Conservation (phyloP, 495 filamentous ascomycete species). For the Chaetomium tenue region DNA sequence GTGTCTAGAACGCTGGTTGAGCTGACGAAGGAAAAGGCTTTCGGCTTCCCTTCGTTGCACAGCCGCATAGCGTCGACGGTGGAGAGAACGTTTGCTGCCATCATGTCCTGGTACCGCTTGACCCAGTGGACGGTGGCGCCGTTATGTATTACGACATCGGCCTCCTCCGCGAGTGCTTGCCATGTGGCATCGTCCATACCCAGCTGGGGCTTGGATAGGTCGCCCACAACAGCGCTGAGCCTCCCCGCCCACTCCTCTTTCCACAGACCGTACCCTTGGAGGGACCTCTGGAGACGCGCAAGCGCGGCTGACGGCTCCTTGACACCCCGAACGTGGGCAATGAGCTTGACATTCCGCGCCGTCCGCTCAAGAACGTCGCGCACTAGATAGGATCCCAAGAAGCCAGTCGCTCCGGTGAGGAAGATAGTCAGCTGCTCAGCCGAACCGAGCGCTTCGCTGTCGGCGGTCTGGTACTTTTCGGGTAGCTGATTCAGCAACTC, state of each 20-base stretch:
- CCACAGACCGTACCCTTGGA: slow-evolving; percentile 79
- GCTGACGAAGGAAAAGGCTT: slow-evolving; percentile 78
- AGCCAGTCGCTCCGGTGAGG: slow-evolving; percentile 89
- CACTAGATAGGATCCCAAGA: slow-evolving; percentile 81
- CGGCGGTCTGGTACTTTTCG: slow-evolving; percentile 41
- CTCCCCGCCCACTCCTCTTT: slow-evolving; percentile 62
- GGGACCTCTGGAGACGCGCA: slow-evolving; percentile 53
- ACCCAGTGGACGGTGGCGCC: slow-evolving; percentile 90
- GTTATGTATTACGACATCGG: slow-evolving; percentile 86
- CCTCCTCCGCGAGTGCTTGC: slow-evolving; percentile 60
- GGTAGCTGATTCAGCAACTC: slow-evolving; percentile 40
- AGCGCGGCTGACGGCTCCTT: slow-evolving; percentile 50
- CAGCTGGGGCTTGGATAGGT: slow-evolving; percentile 67
- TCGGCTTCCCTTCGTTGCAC: slow-evolving; percentile 73
- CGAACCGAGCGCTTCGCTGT: slow-evolving; percentile 31
- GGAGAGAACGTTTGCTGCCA: slow-evolving; percentile 73
- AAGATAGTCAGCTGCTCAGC: slow-evolving; percentile 61
- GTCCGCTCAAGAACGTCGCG: slow-evolving; percentile 65
- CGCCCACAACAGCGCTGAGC: slow-evolving; percentile 66
- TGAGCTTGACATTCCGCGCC: slow-evolving; percentile 59
- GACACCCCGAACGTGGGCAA: slow-evolving; percentile 71
- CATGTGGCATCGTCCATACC: slow-evolving; percentile 64
- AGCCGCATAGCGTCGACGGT: slow-evolving; percentile 76
- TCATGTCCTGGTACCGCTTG: slow-evolving; percentile 70
- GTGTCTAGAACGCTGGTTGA: slow-evolving; percentile 84